These are phyloP conservation scores for Huiozyma naganishii DNA, from an alignment of 805 yeast species.

Conservation along the genomic window DNA sequence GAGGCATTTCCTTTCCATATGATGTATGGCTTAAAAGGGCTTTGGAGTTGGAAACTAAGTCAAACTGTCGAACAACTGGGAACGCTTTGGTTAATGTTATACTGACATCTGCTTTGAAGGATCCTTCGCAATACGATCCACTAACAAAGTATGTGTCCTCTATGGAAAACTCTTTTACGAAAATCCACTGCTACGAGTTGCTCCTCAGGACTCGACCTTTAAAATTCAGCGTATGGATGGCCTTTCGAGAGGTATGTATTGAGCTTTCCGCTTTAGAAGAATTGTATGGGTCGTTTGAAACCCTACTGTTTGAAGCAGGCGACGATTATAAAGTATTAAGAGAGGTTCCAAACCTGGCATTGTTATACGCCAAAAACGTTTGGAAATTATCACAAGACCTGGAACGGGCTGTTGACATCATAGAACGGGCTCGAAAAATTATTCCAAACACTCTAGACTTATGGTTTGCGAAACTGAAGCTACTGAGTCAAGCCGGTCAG, in stretches of 20 bases:
- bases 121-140: slow-evolving; percentile 21
- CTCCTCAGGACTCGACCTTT: slow-evolving; percentile 37
- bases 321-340: slow-evolving; percentile 31
- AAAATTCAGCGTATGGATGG: slow-evolving; percentile 38
- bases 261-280: slow-evolving; percentile 17
- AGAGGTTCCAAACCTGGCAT: slow-evolving; percentile 37
- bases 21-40: slow-evolving; percentile 40
- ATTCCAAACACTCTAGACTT: slow-evolving; percentile 42
- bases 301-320: slow-evolving; percentile 32
- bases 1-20: slow-evolving; percentile 27
- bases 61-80: slow-evolving; percentile 13
- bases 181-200: slow-evolving; percentile 34
- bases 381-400: slow-evolving; percentile 42
- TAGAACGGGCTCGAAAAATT: slow-evolving; percentile 36
- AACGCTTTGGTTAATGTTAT: slow-evolving; percentile 44
- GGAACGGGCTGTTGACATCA: slow-evolving; percentile 41
- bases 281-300: slow-evolving; percentile 39
- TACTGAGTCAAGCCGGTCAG: slow-evolving; percentile 39
- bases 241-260: slow-evolving; percentile 32
- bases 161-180: slow-evolving; percentile 19
- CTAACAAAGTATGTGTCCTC: slow-evolving; percentile 14
- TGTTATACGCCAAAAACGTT: slow-evolving; percentile 65
- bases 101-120: slow-evolving; percentile 31
- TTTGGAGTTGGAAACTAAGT: neutral
- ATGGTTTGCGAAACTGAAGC: slow-evolving; percentile 64